Evolutionary conservation across 768 basidiomycete genomes (phyloP), one percentile per base, ranked within the genome.

Genomic region (Kwoniella mangroviensis): DNA sequence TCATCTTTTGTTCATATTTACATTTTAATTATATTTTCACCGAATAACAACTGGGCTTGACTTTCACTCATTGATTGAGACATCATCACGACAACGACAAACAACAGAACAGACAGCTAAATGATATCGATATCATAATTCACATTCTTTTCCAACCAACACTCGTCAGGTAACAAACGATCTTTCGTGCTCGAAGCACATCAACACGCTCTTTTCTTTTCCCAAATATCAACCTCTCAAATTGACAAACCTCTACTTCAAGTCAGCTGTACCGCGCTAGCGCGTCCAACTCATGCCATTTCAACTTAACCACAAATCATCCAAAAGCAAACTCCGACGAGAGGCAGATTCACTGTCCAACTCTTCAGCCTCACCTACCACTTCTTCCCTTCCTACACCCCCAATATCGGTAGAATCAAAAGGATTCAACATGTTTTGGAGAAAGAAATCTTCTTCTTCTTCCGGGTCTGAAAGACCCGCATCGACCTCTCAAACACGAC

Each of bases 401-500:
- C 22, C 66, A 41, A 24, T 45, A 22, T 49, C 58, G 12, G 41
- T 58, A 45, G 60, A 26, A 26, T 40, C 11, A 41, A 63, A 63
- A 45, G 68, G 41, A 59, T 71, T 63, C 72, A 67, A 67, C 65
- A 73, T 73, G 72, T 73, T 73, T 49, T 73, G 72, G 72, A 51
- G 56, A 42, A 63, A 65, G 41, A 73, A 73, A 22, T 51, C 71
- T 4, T 45, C 71, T n/a, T 54, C 67, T 28, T 52, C 49, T 13
- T 19, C 65, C 11, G 19, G 34, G 17, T 54, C 53, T 3, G 61
- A 62, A 0, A 34, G 53, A 56, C 15, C 60, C 9, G 53, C 13
- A 1, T 45, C 61, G 5, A 63, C 51, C 22, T 62, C n/a, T 13
- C 61, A 10, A 41, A 22, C 42, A 19, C 26, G n/a, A 63, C 61